A percentile compares a stretch with the other conserved stretches of the same genome.
phyloP scores from a whole-genome alignment of 78 protist species.

The Dictyostelium firmibasis region DNA sequence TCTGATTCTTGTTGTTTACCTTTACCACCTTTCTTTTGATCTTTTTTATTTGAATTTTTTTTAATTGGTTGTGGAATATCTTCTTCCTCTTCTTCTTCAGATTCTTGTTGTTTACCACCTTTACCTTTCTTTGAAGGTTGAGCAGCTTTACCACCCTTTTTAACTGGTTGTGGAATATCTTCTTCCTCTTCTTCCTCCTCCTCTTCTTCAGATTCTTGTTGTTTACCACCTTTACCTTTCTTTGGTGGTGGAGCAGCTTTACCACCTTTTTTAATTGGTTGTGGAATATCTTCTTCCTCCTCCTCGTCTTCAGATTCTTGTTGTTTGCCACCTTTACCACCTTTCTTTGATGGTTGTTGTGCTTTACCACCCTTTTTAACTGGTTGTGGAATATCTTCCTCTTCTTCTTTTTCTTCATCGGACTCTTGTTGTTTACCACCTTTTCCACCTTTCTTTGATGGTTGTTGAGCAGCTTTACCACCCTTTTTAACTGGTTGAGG shows the following conservation, averaged over 20 bases:
- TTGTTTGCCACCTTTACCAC: conserved; percentile 4
- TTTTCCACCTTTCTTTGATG: not conserved
- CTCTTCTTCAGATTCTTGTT: not conserved
- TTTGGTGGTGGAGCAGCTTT: conserved; percentile 39
- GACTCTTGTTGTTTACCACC: conserved; percentile 17
- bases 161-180: conserved; percentile 23
- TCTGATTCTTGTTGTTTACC: not conserved
- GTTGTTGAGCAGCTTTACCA: not conserved
- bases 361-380: conserved; percentile 18
- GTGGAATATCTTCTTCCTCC: conserved; percentile 49
- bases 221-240: conserved; percentile 21
- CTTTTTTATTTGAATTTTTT: not conserved
- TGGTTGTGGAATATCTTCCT: conserved; percentile 37
- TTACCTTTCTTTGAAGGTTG: conserved; percentile 2
- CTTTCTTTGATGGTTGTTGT: conserved; percentile 16
- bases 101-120: not conserved
- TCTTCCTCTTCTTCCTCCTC: conserved; percentile 15
- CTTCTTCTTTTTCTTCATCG: conserved; percentile 42
- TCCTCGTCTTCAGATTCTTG: conserved; percentile 26
- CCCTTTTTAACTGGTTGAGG: not conserved
- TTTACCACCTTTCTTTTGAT: not conserved
- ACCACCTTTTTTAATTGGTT: conserved; percentile 53
- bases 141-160: not conserved
- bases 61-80: conserved; percentile 28
- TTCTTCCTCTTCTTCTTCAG: conserved; percentile 55